Evolutionary conservation across 169 alveolate species (phyloP).

Genomic region (Plasmodium berghei): DNA sequence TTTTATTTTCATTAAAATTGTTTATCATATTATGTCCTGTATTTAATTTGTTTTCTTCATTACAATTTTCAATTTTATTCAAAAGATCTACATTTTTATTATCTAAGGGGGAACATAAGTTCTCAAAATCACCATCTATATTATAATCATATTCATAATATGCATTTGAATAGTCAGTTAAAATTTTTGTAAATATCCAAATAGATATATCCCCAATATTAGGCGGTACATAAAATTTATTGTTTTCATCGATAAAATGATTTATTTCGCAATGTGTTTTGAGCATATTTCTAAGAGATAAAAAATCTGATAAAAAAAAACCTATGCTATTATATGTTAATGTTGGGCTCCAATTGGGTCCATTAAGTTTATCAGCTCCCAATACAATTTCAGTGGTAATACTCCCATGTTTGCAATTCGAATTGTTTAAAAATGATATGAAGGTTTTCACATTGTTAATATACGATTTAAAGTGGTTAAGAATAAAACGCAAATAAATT

Average conservation of each 20-base stretch:
- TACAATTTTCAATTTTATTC: conserved; percentile 1
- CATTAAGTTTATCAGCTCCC: neutral
- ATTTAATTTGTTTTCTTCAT: neutral
- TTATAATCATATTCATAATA: neutral
- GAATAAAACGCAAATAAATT: conserved; percentile 62
- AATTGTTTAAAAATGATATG: conserved; percentile 45
- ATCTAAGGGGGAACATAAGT: neutral
- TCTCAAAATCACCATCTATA: neutral
- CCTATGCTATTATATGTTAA: conserved; percentile 72
- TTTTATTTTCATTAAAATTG: neutral
- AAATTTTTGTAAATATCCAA: conserved; percentile 63
- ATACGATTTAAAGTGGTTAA: conserved; percentile 68
- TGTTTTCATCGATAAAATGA: conserved; percentile 11
- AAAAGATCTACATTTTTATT: neutral
- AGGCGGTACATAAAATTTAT: conserved; percentile 1
- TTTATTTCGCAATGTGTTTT: conserved; percentile 36
- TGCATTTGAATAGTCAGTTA: neutral
- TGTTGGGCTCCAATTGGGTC: conserved; percentile 68
- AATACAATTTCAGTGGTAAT: neutral
- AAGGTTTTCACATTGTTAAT: conserved; percentile 54
- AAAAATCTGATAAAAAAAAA: conserved; percentile 65
- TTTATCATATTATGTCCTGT: neutral
- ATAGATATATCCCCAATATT: conserved; percentile 33
- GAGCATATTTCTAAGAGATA: conserved; percentile 37
- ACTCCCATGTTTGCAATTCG: neutral